Conservation (phyloP, 176 grass and related monocot species). For the Hyparrhenia diplandra region DNA sequence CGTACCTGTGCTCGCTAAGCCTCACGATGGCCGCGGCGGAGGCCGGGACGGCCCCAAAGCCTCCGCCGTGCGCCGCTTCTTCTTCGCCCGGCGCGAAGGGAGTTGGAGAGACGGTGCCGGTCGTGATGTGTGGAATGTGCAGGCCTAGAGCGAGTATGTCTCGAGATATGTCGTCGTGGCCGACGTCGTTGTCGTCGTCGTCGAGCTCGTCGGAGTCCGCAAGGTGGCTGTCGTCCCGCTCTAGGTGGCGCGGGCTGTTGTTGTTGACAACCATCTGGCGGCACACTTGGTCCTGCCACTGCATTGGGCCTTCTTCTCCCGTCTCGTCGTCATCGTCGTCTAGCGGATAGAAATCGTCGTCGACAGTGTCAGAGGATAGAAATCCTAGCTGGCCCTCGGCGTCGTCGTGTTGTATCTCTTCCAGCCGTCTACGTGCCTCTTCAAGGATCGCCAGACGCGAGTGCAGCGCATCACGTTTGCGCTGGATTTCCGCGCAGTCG, state of each 20-base stretch:
- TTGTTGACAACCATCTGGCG: too few species aligned
- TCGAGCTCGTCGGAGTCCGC: background rate
- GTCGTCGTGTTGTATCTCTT: background rate
- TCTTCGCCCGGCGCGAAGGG: too few species aligned
- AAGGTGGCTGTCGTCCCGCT: too few species aligned
- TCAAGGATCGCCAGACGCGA: background rate
- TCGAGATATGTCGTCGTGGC: background rate
- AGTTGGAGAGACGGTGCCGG: background rate
- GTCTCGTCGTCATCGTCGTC: too few species aligned
- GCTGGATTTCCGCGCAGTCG: background rate
- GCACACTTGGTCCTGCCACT: too few species aligned
- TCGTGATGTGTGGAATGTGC: background rate
- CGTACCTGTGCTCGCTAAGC: background rate
- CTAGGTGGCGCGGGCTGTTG: too few species aligned
- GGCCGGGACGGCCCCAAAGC: background rate
- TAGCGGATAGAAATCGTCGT: background rate
- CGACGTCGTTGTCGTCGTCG: too few species aligned
- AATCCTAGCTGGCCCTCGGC: background rate
- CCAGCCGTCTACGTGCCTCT: background rate
- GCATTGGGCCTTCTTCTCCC: too few species aligned
- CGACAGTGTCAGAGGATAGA: background rate
- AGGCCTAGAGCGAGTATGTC: background rate
- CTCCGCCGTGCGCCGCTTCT: too few species aligned
- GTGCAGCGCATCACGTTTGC: background rate
- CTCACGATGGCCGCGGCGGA: background rate